Base-by-base conservation (phyloP, 1,139 yeast species). In the Spathaspora sp. region DNA sequence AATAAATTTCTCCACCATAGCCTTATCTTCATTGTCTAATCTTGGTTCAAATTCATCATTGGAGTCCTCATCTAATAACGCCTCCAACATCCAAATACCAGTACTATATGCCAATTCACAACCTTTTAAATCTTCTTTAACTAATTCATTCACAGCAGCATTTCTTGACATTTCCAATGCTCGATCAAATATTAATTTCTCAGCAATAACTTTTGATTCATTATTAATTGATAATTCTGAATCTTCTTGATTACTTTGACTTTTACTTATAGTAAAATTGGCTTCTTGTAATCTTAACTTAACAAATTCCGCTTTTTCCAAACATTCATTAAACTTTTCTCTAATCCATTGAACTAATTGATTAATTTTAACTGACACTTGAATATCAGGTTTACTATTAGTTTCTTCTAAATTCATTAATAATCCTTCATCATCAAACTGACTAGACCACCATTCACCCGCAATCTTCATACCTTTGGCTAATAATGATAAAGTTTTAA, bases 81-180 rank as follows among this genome's bases (percentile, higher is more conserved):
- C 89, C 60, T 89, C 95, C 57, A 93, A 70, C 97, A 93, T 89
- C 97, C 97, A 91, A 47, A 91, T 80, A 0, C 97, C 86, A 0
- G 97, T 88, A 7, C 95, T 89, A 62, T 93, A 93, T 3, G 93
- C 87, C 52, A 87, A 67, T 64, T 90, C 96, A 66, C 97, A 91
- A 7, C 87, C 89, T 42, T 78, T 76, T 47, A 88, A 68, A 60
- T 87, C 91, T 49, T 83, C 89, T 40, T 87, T 86, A 24, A 81
- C 82, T 55, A 89, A 73, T 64, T 93, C 99, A 60, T 85, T 83
- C 44, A 86, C 86, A 0, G 98, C 98, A 0, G 98, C 97, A 47
- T 82, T 82, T 56, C 95, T 80, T 2, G 97, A 87, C 74, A 91
- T 88, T 58, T 93, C 98, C 57, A 91, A 75, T 1, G 98, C 97